Conservation (phyloP, 2,329 filamentous ascomycete genomes). For the Fusarium gaditjirri region DNA sequence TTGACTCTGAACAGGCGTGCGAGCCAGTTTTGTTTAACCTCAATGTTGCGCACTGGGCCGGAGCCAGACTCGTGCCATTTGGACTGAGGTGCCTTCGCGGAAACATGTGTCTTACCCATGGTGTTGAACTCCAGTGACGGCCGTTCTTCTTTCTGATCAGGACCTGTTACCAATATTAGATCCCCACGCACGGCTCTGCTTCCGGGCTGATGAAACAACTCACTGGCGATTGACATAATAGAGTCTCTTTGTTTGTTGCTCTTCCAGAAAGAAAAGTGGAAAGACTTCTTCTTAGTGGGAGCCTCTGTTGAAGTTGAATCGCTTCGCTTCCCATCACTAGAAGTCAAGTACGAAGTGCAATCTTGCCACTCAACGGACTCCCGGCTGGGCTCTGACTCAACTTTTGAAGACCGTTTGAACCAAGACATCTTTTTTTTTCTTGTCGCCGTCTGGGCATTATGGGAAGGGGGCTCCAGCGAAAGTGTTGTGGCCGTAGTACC, state of each 20-base stretch:
- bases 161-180: conserved; percentile 15
- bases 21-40: conserved; percentile 85
- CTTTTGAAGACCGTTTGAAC: conserved; percentile 62
- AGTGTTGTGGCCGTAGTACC: conserved; percentile 15
- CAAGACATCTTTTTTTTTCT: conserved; percentile 62
- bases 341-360: conserved; percentile 39
- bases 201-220: conserved; percentile 24
- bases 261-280: conserved; percentile 67
- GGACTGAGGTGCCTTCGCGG: conserved; percentile 28
- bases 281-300: conserved; percentile 61
- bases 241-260: conserved; percentile 56
- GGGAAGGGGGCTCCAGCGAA: conserved; percentile 20
- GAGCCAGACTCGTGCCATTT: conserved; percentile 51
- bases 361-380: conserved; percentile 44
- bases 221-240: conserved; percentile 59
- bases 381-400: conserved; percentile 38
- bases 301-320: conserved; percentile 40
- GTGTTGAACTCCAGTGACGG: conserved; percentile 23
- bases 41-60: conserved; percentile 64
- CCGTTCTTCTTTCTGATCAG: conserved; percentile 27
- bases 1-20: conserved; percentile 90
- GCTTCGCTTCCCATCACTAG: conserved; percentile 42
- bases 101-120: conserved; percentile 33
- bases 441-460: conserved; percentile 27
- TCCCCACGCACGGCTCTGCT: not conserved